Evolutionary conservation across 495 filamentous ascomycete genomes (phyloP).

Genomic region (Aspergillus avenaceus): DNA sequence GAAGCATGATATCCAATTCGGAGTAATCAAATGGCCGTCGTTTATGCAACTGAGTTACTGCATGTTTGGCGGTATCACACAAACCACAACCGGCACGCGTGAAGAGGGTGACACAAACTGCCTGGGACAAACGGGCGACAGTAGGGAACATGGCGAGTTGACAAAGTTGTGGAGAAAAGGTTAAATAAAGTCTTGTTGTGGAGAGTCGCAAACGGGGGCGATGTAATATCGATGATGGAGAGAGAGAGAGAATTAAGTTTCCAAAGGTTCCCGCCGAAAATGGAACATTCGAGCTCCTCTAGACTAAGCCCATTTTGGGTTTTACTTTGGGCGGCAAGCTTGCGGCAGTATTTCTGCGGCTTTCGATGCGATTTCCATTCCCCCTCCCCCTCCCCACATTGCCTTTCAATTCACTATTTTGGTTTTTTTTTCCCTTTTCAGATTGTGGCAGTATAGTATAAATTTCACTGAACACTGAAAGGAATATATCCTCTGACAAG

Average conservation of each 20-base stretch:
- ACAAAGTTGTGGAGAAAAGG: not conserved
- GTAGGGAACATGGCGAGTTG: conserved; percentile 31
- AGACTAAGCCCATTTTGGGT: conserved; percentile 33
- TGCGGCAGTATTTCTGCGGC: conserved; percentile 4
- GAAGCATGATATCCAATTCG: conserved; percentile 75
- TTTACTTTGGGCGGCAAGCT: not conserved
- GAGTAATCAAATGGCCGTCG: conserved; percentile 65
- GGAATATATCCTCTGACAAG: not conserved
- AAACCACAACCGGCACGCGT: conserved; percentile 75
- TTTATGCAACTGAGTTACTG: conserved; percentile 67
- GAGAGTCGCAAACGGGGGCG: not conserved
- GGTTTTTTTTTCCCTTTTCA: not conserved
- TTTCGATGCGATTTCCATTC: conserved; percentile 7
- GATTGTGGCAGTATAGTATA: conserved; percentile 51
- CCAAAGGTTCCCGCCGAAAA: too few species aligned
- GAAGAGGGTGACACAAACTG: conserved; percentile 74
- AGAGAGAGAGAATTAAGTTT: conserved; percentile 1
- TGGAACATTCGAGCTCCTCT: conserved; percentile 49
- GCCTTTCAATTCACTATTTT: not conserved
- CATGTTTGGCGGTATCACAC: conserved; percentile 70
- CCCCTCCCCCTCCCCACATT: conserved; percentile 1
- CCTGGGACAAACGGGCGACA: conserved; percentile 45
- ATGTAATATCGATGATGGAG: not conserved
- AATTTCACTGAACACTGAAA: not conserved
- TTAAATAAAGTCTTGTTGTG: not conserved